Percentiles rank a stretch among this genome's conserved stretches.
These are phyloP conservation scores for Colletotrichum shisoi DNA, from an alignment of 2,329 filamentous ascomycete genomes.

Conservation along the genomic window DNA sequence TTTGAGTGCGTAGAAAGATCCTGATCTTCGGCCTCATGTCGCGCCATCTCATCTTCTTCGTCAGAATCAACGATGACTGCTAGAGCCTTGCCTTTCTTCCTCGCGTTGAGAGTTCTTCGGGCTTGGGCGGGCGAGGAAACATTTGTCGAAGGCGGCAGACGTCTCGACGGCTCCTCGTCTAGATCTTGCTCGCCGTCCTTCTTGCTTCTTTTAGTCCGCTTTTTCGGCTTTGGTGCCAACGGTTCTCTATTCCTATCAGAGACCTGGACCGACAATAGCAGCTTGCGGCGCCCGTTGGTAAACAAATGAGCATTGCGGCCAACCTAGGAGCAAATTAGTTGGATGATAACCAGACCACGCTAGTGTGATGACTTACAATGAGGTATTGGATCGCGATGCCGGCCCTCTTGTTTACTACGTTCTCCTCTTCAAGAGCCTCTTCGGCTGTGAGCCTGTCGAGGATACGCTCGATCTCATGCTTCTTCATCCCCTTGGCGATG, in stretches of 20 bases:
- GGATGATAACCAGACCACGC: neutral
- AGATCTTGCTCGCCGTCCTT: constrained; percentile 47
- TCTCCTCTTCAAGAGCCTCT: constrained; percentile 75
- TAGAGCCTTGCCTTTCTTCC: constrained; percentile 47
- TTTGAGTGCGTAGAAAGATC: constrained; percentile 52
- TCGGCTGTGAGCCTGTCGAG: constrained; percentile 79
- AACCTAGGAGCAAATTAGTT: constrained; percentile 44
- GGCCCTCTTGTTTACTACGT: constrained; percentile 65
- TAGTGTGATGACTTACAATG: constrained; percentile 57
- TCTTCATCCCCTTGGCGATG: constrained; percentile 72
- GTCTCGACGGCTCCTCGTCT: constrained; percentile 38
- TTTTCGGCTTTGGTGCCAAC: constrained; percentile 47
- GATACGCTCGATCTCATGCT: constrained; percentile 82
- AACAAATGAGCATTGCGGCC: constrained; percentile 56
- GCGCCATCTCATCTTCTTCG: constrained; percentile 36
- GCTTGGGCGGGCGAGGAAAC: constrained; percentile 59
- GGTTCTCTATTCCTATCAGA: constrained; percentile 45
- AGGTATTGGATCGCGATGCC: constrained; percentile 81
- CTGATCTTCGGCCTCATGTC: constrained; percentile 49
- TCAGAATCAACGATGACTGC: constrained; percentile 40
- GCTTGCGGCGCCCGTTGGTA: constrained; percentile 54
- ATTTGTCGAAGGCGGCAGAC: constrained; percentile 53
- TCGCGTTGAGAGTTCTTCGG: constrained; percentile 41
- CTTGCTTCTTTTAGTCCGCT: constrained; percentile 49
- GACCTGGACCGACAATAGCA: constrained; percentile 56